Evolutionary conservation across 305 asterid genomes (phyloP).

Genomic region (Lippia alba): DNA sequence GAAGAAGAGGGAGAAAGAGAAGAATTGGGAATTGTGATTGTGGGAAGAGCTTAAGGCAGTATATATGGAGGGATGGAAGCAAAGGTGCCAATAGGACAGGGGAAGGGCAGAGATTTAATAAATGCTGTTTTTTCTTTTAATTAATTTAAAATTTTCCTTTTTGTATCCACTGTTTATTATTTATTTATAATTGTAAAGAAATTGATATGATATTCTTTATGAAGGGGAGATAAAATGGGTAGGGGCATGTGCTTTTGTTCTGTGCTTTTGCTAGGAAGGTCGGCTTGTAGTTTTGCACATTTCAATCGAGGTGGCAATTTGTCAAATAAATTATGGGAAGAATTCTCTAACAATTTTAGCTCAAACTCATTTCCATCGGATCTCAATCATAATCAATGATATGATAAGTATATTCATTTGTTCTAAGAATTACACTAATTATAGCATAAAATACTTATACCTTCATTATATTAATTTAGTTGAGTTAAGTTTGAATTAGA

Average conservation of each 20-base stretch:
- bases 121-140: constrained; percentile 38
- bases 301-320: constrained; percentile 40
- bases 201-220: constrained; percentile 28
- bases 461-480: no score
- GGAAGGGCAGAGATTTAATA: constrained; percentile 45
- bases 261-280: constrained; percentile 55
- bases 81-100: constrained; percentile 46
- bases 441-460: no score
- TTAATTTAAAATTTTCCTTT: not conserved
- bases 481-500: no score
- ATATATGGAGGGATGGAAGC: constrained; percentile 66
- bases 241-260: constrained; percentile 70
- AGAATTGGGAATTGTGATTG: constrained; percentile 43
- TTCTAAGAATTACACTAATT: no score
- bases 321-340: not conserved
- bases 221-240: constrained; percentile 43
- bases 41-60: constrained; percentile 49
- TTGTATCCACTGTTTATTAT: not conserved
- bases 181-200: not conserved
- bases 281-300: constrained; percentile 39
- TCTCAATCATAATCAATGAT: no score
- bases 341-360: no score
- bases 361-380: no score
- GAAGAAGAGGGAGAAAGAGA: constrained; percentile 23
- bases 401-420: no score